Conservation (phyloP, 2,329 filamentous ascomycete species). For the Arthroderma uncinatum region DNA sequence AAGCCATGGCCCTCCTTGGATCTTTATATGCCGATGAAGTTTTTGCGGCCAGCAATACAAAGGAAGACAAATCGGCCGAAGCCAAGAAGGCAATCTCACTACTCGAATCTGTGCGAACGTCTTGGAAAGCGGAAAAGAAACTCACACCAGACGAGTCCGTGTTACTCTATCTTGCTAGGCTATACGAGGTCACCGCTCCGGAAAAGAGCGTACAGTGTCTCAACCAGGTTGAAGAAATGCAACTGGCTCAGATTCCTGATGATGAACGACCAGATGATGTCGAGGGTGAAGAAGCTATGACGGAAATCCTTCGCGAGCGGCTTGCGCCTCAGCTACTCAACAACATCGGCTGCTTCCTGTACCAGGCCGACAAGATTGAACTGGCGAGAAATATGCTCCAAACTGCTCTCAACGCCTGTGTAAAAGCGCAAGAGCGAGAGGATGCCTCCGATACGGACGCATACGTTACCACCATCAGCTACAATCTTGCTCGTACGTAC, state of each 20-base stretch:
- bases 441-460: constrained; percentile 74
- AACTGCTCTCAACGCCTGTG: constrained; percentile 76
- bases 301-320: constrained; percentile 57
- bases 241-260: constrained; percentile 64
- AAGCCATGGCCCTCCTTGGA: constrained; percentile 84
- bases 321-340: constrained; percentile 86
- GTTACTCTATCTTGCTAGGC: constrained; percentile 75
- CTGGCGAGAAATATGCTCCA: constrained; percentile 81
- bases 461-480: constrained; percentile 89
- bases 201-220: constrained; percentile 89
- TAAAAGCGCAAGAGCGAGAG: constrained; percentile 66
- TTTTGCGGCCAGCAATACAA: constrained; percentile 64
- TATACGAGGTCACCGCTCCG: constrained; percentile 76
- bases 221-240: constrained; percentile 81
- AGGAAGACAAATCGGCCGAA: constrained; percentile 81
- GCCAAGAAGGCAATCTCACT: constrained; percentile 75
- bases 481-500: constrained; percentile 88
- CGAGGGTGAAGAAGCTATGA: constrained; percentile 48
- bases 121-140: constrained; percentile 90
- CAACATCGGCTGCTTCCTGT: constrained; percentile 95
- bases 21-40: constrained; percentile 91
- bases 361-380: constrained; percentile 70
- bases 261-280: constrained; percentile 53
- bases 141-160: constrained; percentile 72
- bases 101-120: constrained; percentile 69